Percentiles rank a stretch among this genome's conserved stretches.
Evolutionary conservation across 2,329 filamentous ascomycete genomes (phyloP).

Genomic region (Xylariaceae sp.): DNA sequence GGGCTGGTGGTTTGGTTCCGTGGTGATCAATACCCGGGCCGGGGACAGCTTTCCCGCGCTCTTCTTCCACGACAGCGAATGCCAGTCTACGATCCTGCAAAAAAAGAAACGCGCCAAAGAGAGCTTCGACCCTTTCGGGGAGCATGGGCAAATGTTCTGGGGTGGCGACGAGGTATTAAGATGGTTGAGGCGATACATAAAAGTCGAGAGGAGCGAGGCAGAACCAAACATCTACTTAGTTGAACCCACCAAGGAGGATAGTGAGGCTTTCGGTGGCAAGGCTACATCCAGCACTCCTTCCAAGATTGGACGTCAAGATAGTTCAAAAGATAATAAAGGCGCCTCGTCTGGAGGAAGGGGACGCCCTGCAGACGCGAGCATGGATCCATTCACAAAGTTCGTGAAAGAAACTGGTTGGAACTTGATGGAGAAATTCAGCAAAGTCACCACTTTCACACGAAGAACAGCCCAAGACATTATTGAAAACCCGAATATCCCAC

Average conservation of each 20-base stretch:
- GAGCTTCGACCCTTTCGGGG: slow-evolving; percentile 85
- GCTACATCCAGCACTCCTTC: slow-evolving; percentile 43
- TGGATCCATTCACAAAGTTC: slow-evolving; percentile 91
- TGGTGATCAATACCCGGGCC: slow-evolving; percentile 85
- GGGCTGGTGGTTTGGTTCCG: slow-evolving; percentile 97
- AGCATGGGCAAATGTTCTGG: slow-evolving; percentile 88
- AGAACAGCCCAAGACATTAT: slow-evolving; percentile 87
- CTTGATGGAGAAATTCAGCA: slow-evolving; percentile 92
- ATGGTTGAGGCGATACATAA: slow-evolving; percentile 83
- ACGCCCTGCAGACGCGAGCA: slow-evolving; percentile 58
- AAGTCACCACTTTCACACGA: slow-evolving; percentile 92
- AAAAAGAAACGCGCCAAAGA: slow-evolving; percentile 82
- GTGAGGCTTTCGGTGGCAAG: slow-evolving; percentile 70
- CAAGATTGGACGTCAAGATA: slow-evolving; percentile 38
- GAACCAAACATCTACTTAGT: slow-evolving; percentile 91
- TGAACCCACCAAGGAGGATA: slow-evolving; percentile 82
- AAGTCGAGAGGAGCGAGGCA: slow-evolving; percentile 75
- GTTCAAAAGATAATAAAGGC: slow-evolving; percentile 32
- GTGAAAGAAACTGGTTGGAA: slow-evolving; percentile 96
- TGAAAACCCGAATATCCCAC: slow-evolving; percentile 86
- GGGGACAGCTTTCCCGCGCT: slow-evolving; percentile 93
- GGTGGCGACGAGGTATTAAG: slow-evolving; percentile 91
- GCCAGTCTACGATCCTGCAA: slow-evolving; percentile 89
- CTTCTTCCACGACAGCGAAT: slow-evolving; percentile 97
- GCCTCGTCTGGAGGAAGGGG: slow-evolving; percentile 33